Evolutionary conservation across 768 basidiomycete genomes (phyloP), one percentile per base, ranked within the genome.

Genomic region (Leucocoprinus birnbaumii): DNA sequence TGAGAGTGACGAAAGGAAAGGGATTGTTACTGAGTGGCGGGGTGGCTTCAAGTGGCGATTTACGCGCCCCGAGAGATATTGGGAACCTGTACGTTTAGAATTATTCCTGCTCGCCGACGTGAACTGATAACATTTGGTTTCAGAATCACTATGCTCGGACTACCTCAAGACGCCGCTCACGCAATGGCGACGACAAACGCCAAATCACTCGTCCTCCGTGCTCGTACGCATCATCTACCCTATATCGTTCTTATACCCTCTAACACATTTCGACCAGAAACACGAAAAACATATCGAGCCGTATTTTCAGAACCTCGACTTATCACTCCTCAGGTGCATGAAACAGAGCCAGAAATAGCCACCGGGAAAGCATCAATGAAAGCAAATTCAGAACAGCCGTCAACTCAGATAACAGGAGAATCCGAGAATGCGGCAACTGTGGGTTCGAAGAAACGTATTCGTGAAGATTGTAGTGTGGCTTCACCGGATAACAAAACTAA

Each of bases 1-100:
- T 83, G 16, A 78, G 92, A 1, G 90, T 91, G 1, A 87, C 90
- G 2, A 90, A 90, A 59, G 91, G 91, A 1, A 89, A 85, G 64
- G 86, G 84, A 0, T 65, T 94, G 50, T 65, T 95, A 11, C 73
- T 92, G 6, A 87, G 86, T 56, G 80, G 89, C 1, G 89, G 89
- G 0, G 84, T 81, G 0, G 67, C 77, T n/a, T 69, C 75, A 4
- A 76, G 82, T 42, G 77, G 77, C 14, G 86, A 91, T 66, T 65
- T 89, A 27, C 75, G 92, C 51, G 84, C 82, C 1, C 89, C 92
- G 0, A 74, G 73, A 59, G 92, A 94, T 63, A 75, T 91, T 2
- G 80, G 75, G 13, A 94, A 94, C 65, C 62, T 94, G 92, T 92
- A 59, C 59, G 83, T 71, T 1, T n/a, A n/a, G 7, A 2, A 7